A percentile compares a stretch with the other conserved stretches of the same genome.
These are phyloP conservation scores for Aspergillus sp. DNA, from an alignment of 2,329 filamentous ascomycete genomes.

Conservation along the genomic window DNA sequence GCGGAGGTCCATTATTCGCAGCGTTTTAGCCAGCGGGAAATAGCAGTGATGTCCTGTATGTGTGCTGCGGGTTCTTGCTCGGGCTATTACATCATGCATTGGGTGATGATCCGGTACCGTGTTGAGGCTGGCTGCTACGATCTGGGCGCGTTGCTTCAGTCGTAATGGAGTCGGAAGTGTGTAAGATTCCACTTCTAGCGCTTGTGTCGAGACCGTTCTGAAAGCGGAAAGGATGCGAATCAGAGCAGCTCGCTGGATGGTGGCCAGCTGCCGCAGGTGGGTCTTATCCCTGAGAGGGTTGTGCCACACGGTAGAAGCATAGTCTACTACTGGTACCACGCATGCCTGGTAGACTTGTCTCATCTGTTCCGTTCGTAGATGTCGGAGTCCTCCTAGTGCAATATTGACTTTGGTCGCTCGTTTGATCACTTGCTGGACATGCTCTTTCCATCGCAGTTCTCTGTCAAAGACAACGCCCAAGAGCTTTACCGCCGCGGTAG, in stretches of 20 bases:
- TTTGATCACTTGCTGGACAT: slow-evolving; percentile 22
- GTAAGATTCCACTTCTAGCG: background rate
- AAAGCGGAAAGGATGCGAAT: background rate
- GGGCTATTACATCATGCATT: too few relatives aligned
- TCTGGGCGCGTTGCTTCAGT: too few relatives aligned
- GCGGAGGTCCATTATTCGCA: slow-evolving; percentile 18
- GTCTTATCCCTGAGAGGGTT: slow-evolving; percentile 18
- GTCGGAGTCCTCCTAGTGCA: slow-evolving; percentile 14
- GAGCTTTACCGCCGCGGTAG: slow-evolving; percentile 20
- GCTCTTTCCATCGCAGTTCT: slow-evolving; percentile 22
- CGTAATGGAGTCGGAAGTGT: too few relatives aligned
- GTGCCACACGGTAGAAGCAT: too few relatives aligned
- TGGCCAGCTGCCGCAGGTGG: too few relatives aligned
- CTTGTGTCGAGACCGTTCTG: too few relatives aligned
- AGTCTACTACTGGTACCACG: slow-evolving; percentile 13
- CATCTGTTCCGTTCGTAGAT: slow-evolving; percentile 21
- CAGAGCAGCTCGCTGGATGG: background rate
- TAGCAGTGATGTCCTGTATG: slow-evolving; percentile 8
- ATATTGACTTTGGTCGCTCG: slow-evolving; percentile 17
- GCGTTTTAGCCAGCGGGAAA: slow-evolving; percentile 19
- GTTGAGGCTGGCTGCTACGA: too few relatives aligned
- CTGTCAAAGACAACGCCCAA: slow-evolving; percentile 24
- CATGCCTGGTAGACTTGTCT: slow-evolving; percentile 24
- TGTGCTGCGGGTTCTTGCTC: too few relatives aligned
- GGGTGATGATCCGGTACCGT: too few relatives aligned